Evolutionary conservation across 1,284 basidiomycete genomes (phyloP), one percentile per base, ranked within the genome.

Genomic region (Ganoderma boninense): DNA sequence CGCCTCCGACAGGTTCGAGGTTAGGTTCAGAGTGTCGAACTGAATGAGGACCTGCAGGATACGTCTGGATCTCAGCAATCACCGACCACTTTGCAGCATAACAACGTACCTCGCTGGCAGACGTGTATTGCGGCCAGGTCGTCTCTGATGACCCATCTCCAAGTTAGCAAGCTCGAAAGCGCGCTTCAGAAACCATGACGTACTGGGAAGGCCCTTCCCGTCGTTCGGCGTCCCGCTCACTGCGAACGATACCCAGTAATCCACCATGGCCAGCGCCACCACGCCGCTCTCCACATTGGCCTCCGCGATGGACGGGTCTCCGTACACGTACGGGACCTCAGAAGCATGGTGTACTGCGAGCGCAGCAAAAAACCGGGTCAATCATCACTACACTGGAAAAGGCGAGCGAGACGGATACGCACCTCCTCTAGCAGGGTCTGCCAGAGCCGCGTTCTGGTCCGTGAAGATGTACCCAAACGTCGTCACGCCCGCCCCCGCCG

Each of bases 231-330:
- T 81, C 38, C 87, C 76, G 49, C 82, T 84, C 8, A 82, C 84
- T 0, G 83, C 84, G 69, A 88, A 89, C 0, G 87, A 88, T 20
- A 88, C 78, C 86, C 87, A 88, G 66, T 87, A 88, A 67, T 88
- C 84, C 69, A 86, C 82, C 82, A 88, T 86, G 20, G 56, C 59
- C 7, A 62, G 75, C 69, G 84, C 85, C 2, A 87, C 69, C 16
- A 64, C 65, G 32, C 70, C 66, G 4, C 78, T 77, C 7, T 81
- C 76, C 3, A 74, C 66, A 2, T 80, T 78, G 1, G 70, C 67
- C 66, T 54, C 60, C n/a, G 44, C 79, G 13, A 65, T 65, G 6
- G 77, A 75, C 5, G 68, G 20, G 40, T 65, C 69, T 6, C 82
- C 80, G 61, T 83, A 86, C 1, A 86, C 82, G 71, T 82, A 88